Base-by-base conservation (phyloP, 192 early-diverging fungal genomes). In the Backusella liffmaniae region DNA sequence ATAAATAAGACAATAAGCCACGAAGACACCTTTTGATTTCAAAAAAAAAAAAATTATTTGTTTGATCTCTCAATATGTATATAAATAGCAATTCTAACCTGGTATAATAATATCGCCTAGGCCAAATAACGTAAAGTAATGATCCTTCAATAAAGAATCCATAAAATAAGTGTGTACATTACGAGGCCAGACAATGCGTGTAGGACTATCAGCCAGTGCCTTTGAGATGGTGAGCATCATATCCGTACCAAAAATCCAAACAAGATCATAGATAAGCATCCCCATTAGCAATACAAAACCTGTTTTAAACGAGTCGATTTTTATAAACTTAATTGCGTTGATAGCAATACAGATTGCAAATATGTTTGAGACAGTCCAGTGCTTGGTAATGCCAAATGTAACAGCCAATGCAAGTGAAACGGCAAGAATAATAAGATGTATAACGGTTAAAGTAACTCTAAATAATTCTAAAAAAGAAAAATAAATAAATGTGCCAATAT, bases 211-310 rank as follows among this genome's bases (percentile, higher is more conserved):
- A 62, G 10, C 0, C 83, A 98, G 93, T 74, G 90, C 91, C 85
- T 95, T 96, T 36, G 97, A 96, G 23, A 99, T 96, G 4, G 93
- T 94, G 13, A 97, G 96, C 97, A 99, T 98, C 29, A 98, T 96
- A 46, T 96, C 93, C 5, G 97, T 98, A 36, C 96, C 96, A 88
- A 99, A 99, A 76, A 98, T 96, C 97, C 97, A 99, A 76, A 98
- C 97, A 66, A 97, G 88, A 84, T 99, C 97, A 79, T 99, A 99
- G 21, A 96, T 78, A 82, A 99, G 97, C 65, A 99, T 85, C 13
- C 93, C 96, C 15, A 88, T 82, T 30, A 99, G 88, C 70, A 99
- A 87, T 34, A 96, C 92, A 85, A 96, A 95, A n/a, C 96, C 97
- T 4, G 95, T 98, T 80, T 91, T 93, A 89, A 98, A 98, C 4